Percentiles rank a stretch among this genome's conserved stretches.
Evolutionary conservation across 75 land plant species (phyloP).

Genomic region (Chamaecyparis obtusa): DNA sequence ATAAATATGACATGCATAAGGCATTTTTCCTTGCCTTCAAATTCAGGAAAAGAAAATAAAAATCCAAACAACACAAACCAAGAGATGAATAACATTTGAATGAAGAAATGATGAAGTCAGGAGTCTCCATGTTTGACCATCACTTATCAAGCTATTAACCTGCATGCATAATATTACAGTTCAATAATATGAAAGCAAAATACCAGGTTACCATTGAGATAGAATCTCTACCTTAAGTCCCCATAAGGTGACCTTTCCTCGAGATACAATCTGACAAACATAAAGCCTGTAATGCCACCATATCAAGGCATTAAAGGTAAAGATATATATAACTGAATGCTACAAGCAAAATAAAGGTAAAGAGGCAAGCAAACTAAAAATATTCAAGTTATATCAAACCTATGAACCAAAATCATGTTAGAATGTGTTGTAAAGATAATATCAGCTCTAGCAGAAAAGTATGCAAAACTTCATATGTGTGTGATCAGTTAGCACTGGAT

Average conservation of each 20-base stretch:
- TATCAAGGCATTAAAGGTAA: background rate
- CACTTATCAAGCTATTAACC: constrained; percentile 72
- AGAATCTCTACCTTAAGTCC: constrained; percentile 76
- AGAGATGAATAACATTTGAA: constrained; percentile 71
- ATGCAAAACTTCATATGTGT: background rate
- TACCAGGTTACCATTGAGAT: background rate
- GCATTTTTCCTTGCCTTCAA: background rate
- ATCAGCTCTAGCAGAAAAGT: background rate
- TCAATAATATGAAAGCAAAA: background rate
- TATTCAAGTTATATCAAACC: background rate
- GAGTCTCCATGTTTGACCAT: constrained; percentile 91
- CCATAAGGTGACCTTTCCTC: constrained; percentile 58
- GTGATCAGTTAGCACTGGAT: background rate
- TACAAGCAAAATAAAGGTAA: background rate
- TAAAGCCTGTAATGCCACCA: constrained; percentile 45
- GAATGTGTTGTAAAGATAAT: background rate
- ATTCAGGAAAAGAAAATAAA: background rate
- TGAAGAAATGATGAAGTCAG: constrained; percentile 77
- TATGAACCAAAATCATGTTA: background rate
- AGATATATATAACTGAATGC: background rate
- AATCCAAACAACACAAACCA: constrained; percentile 43
- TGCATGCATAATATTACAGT: constrained; percentile 22
- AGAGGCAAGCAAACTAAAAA: background rate
- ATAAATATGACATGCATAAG: background rate
- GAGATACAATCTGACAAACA: constrained; percentile 53